Percentiles rank a stretch among this genome's conserved stretches.
phyloP scores from a whole-genome alignment of 768 basidiomycete species.

The Trametes meyenii region DNA sequence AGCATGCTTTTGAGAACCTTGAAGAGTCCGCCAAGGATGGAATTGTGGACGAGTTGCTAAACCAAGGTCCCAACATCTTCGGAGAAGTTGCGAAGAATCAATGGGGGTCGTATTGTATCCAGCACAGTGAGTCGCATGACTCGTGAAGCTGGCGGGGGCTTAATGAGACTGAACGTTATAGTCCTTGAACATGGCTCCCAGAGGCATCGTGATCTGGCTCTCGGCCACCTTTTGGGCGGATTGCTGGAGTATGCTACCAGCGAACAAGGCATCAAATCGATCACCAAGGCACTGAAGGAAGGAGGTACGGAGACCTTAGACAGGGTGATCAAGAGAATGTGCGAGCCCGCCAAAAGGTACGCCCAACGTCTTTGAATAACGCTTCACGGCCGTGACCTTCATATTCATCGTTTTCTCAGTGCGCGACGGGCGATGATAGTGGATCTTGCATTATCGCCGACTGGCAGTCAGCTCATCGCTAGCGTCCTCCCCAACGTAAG shows the following conservation, averaged over 20 bases:
- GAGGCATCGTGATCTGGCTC: slow-evolving; percentile 70
- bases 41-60: slow-evolving; percentile 81
- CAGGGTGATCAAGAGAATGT: slow-evolving; percentile 78
- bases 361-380: neutral
- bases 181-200: slow-evolving; percentile 86
- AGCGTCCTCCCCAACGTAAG: slow-evolving; percentile 76
- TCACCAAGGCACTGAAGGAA: slow-evolving; percentile 86
- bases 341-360: slow-evolving; percentile 82
- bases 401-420: slow-evolving; percentile 36
- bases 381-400: neutral
- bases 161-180: slow-evolving; percentile 31
- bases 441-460: slow-evolving; percentile 80
- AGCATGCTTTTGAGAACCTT: slow-evolving; percentile 87
- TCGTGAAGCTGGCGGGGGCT: neutral
- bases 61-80: slow-evolving; percentile 68
- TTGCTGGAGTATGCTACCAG: slow-evolving; percentile 78
- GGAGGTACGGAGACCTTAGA: slow-evolving; percentile 77
- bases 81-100: slow-evolving; percentile 82
- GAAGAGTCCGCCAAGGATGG: slow-evolving; percentile 84
- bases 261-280: slow-evolving; percentile 86
- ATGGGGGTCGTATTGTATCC: slow-evolving; percentile 88
- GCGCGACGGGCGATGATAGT: slow-evolving; percentile 84
- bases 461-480: slow-evolving; percentile 85
- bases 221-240: slow-evolving; percentile 78
- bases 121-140: slow-evolving; percentile 63